These are phyloP conservation scores for Hirsutella minnesotensis DNA, from an alignment of 2,329 filamentous ascomycete genomes.

Conservation along the genomic window DNA sequence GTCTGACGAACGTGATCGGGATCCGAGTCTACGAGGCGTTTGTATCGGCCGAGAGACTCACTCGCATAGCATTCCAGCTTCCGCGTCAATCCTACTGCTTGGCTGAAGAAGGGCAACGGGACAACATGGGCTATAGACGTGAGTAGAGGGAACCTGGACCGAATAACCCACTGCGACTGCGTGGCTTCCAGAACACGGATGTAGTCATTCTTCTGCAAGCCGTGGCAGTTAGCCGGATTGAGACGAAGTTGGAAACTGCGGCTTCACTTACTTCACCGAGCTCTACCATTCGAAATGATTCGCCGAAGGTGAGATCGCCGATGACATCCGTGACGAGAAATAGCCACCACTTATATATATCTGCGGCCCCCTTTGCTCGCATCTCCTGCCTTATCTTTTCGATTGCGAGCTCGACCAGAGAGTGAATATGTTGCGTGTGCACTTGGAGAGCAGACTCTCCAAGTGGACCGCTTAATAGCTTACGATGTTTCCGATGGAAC, in stretches of 20 bases:
- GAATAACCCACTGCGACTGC: constrained; percentile 12
- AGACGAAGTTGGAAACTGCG: not conserved
- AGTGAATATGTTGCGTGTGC: constrained; percentile 20
- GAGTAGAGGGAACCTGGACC: constrained; percentile 16
- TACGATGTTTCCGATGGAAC: constrained; percentile 25
- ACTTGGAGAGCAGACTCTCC: constrained; percentile 21
- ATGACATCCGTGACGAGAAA: constrained; percentile 44
- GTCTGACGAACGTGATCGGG: constrained; percentile 14
- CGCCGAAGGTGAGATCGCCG: constrained; percentile 39
- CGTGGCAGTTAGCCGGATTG: not conserved
- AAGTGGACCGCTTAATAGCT: constrained; percentile 27
- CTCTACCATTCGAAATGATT: constrained; percentile 42
- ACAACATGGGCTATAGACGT: constrained; percentile 8
- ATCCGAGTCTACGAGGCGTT: constrained; percentile 8
- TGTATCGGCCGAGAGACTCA: constrained; percentile 16
- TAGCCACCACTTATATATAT: constrained; percentile 41
- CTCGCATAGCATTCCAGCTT: constrained; percentile 13
- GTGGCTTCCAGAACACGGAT: constrained; percentile 22
- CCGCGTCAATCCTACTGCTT: not conserved
- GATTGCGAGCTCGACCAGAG: constrained; percentile 25
- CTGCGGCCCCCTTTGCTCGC: constrained; percentile 18
- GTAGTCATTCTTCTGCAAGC: constrained; percentile 21
- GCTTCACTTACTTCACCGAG: constrained; percentile 31
- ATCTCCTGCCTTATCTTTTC: constrained; percentile 31
- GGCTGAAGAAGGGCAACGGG: constrained; percentile 11